Percentiles rank a stretch among this genome's conserved stretches.
phyloP scores from a whole-genome alignment of 306 rosid genomes.

The Ormosia semicastrata region DNA sequence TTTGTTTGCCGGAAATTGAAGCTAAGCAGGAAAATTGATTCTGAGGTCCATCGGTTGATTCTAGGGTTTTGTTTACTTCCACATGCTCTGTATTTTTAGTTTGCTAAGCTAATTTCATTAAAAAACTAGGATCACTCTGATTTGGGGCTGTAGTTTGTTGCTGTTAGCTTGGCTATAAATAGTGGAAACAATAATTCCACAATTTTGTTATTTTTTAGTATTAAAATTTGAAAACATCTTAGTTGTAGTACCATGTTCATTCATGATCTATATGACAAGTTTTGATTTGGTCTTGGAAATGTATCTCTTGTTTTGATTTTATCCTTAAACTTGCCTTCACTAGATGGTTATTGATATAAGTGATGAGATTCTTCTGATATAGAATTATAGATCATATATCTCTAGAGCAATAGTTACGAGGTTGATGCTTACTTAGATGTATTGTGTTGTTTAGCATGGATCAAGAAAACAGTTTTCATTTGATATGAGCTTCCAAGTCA shows the following conservation, averaged over 20 bases:
- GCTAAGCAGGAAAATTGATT: no score
- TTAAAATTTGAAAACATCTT: neutral
- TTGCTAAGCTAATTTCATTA: neutral
- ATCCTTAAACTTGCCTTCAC: neutral
- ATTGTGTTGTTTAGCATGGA: neutral
- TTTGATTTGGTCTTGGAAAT: neutral
- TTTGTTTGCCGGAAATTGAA: neutral
- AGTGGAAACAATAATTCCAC: neutral
- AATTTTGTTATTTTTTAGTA: neutral
- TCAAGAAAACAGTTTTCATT: neutral
- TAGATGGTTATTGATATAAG: neutral
- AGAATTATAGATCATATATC: neutral
- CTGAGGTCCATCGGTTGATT: no score
- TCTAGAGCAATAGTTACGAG: neutral
- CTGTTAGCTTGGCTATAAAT: neutral
- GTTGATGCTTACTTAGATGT: neutral
- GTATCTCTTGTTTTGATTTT: neutral
- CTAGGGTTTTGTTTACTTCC: neutral
- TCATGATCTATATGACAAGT: neutral
- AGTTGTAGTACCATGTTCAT: neutral
- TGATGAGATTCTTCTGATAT: neutral
- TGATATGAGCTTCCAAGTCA: neutral
- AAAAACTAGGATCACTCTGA: neutral
- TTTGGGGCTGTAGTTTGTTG: neutral
- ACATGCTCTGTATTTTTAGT: neutral